Base-by-base conservation (phyloP, 2,329 filamentous ascomycete genomes). In the Cyphellophora attinorum region DNA sequence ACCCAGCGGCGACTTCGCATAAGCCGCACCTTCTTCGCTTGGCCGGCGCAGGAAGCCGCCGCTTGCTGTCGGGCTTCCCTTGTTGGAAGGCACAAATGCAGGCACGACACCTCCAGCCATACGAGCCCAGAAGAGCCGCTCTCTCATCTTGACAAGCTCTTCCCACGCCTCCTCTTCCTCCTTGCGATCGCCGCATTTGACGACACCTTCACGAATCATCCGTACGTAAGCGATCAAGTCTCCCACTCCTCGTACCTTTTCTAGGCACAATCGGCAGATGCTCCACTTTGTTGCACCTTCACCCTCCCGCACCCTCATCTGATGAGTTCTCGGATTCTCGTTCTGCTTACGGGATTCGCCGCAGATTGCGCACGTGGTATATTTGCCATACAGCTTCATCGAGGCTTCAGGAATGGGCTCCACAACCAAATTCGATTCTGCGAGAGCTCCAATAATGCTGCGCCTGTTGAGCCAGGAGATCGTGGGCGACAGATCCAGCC, bases 71-170 rank as follows among this genome's bases (percentile, higher is more conserved):
- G 29, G 29, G 18, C 29, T 31, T 14, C 13, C 14, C 23, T 47
- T 49, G 19, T 35, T 40, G 13, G 40, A 42, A 12, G 45, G 44
- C 13, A 64, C 45, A 33, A 65, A 64, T 10, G 72, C 66, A 1
- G 89, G 91, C 10, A 96, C 64, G 2, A 98, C 85, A 11, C 91
- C 91, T 17, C 88, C 91, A 16, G 89, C 89, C 34, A 98, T 76
- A 36, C 91, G 75, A 33, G 84, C 77, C 91, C 91, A 98, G 56
- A 98, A 98, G 82, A 98, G 94, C 48, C 89, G 79, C 57, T 98
- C 91, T 33, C 91, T 72, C 31, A 96, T 61, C 18, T 81, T 76
- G 8, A 95, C 82, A 38, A 85, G 85, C 63, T 98, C 91, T 54
- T 96, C 89, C 91, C 91, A 98, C 0, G 86, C 85, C 17, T 77